These are phyloP conservation scores for Fraxinus sp. DNA, from an alignment of 305 asterid species.

Conservation along the genomic window DNA sequence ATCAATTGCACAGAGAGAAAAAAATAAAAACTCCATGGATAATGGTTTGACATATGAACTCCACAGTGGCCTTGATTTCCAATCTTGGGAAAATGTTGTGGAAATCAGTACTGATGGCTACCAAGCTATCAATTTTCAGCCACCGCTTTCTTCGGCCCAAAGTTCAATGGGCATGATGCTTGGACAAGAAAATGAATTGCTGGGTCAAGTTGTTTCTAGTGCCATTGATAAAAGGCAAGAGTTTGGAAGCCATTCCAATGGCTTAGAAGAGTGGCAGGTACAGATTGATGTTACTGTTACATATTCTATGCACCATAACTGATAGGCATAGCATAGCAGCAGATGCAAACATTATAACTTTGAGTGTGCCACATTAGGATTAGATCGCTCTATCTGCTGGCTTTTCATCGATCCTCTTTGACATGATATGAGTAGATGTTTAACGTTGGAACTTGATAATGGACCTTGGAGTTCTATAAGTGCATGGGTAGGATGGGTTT, in stretches of 20 bases:
- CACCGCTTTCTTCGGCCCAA: constrained; percentile 49
- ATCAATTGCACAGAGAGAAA: constrained; percentile 39
- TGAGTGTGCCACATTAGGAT: background rate
- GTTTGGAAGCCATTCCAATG: constrained; percentile 37
- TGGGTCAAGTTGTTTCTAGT: constrained; percentile 49
- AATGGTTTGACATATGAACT: constrained; percentile 45
- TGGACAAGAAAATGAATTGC: constrained; percentile 50
- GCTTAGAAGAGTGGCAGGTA: constrained; percentile 79
- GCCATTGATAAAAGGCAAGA: constrained; percentile 41
- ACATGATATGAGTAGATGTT: constrained; percentile 5
- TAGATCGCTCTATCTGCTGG: background rate
- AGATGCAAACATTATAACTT: background rate
- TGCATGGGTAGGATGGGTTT: constrained; percentile 3
- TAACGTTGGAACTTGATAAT: constrained; percentile 8
- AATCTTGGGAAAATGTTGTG: constrained; percentile 54
- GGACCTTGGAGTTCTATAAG: constrained; percentile 7
- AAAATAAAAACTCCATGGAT: constrained; percentile 27
- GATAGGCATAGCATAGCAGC: constrained; percentile 8
- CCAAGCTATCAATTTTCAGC: constrained; percentile 50
- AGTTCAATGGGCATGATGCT: constrained; percentile 38
- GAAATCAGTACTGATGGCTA: constrained; percentile 43
- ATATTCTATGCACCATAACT: background rate
- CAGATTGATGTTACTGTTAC: constrained; percentile 16
- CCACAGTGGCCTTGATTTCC: constrained; percentile 40
- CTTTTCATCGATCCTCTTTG: background rate